Conservation (phyloP, 2,329 filamentous ascomycete species). For the Didymella pomorum region DNA sequence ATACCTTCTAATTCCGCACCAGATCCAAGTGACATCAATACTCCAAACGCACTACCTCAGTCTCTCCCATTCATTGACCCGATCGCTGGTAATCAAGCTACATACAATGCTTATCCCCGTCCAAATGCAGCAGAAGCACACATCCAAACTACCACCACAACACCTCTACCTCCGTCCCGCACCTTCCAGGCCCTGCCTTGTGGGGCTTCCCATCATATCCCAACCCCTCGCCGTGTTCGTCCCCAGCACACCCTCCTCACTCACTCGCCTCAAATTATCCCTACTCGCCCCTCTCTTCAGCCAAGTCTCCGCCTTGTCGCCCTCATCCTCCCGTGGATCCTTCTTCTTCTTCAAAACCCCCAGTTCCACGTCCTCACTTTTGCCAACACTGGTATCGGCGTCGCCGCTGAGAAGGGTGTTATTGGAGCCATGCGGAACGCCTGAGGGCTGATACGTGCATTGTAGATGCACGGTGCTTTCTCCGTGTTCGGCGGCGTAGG, state of each 20-base stretch:
- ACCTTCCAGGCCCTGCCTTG: not conserved
- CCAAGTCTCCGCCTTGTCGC: conserved; percentile 31
- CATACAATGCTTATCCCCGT: too few species aligned
- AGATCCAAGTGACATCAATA: too few species aligned
- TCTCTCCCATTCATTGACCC: too few species aligned
- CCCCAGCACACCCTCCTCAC: not conserved
- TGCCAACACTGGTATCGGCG: not conserved
- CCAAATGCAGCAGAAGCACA: not conserved
- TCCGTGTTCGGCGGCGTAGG: not conserved
- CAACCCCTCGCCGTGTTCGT: conserved; percentile 1
- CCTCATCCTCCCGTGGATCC: conserved; percentile 20
- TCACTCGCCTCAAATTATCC: not conserved
- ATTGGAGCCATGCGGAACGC: not conserved
- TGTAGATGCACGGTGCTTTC: conserved; percentile 1
- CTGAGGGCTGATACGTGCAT: not conserved
- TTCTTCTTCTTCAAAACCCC: not conserved
- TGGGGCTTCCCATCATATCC: not conserved
- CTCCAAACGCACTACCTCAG: too few species aligned
- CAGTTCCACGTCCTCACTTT: not conserved
- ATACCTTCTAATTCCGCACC: not conserved
- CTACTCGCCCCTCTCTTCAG: conserved; percentile 13
- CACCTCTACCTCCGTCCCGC: not conserved
- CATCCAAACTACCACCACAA: not conserved
- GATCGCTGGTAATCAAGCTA: too few species aligned
- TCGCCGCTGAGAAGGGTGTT: not conserved